Evolutionary conservation across 2,329 filamentous ascomycete genomes (phyloP).

Genomic region (Colletotrichum brevisporum): DNA sequence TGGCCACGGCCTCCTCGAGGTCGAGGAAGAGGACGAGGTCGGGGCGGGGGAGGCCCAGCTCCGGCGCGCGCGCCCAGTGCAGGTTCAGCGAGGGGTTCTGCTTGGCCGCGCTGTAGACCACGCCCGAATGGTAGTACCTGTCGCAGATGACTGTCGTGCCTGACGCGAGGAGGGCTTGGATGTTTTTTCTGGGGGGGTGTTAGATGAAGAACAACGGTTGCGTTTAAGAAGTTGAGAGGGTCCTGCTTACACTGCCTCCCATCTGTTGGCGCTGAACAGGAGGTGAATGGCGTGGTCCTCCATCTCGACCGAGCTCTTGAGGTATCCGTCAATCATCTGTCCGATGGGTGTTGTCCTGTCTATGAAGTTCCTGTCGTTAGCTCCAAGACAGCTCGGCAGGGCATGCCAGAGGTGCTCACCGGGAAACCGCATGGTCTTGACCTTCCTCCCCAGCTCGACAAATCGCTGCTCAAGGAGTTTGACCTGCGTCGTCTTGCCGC

Average conservation of each 20-base stretch:
- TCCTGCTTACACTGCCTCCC: slow-evolving; percentile 75
- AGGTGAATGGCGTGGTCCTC: slow-evolving; percentile 93
- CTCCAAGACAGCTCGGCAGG: not conserved
- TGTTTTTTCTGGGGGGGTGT: slow-evolving; percentile 60
- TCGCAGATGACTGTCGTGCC: slow-evolving; percentile 88
- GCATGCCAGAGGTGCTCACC: slow-evolving; percentile 56
- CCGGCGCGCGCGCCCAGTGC: slow-evolving; percentile 86
- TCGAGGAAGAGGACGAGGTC: slow-evolving; percentile 92
- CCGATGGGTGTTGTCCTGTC: slow-evolving; percentile 89
- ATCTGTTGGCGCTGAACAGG: slow-evolving; percentile 91
- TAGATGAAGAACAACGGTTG: not conserved
- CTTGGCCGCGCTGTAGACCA: slow-evolving; percentile 94
- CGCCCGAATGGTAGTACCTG: slow-evolving; percentile 94
- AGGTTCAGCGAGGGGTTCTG: slow-evolving; percentile 78
- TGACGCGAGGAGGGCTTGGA: slow-evolving; percentile 66
- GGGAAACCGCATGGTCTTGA: slow-evolving; percentile 70
- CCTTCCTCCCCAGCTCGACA: slow-evolving; percentile 61
- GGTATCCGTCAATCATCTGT: slow-evolving; percentile 87
- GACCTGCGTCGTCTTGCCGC: slow-evolving; percentile 94
- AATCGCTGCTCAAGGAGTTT: slow-evolving; percentile 73
- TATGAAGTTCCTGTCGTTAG: slow-evolving; percentile 49
- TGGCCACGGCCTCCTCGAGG: slow-evolving; percentile 80
- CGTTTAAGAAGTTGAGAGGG: slow-evolving; percentile 19
- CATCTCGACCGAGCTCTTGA: slow-evolving; percentile 79
- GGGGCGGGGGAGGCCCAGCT: slow-evolving; percentile 87